Evolutionary conservation across 1,284 basidiomycete genomes (phyloP).

Genomic region (Puccinia novopanici): DNA sequence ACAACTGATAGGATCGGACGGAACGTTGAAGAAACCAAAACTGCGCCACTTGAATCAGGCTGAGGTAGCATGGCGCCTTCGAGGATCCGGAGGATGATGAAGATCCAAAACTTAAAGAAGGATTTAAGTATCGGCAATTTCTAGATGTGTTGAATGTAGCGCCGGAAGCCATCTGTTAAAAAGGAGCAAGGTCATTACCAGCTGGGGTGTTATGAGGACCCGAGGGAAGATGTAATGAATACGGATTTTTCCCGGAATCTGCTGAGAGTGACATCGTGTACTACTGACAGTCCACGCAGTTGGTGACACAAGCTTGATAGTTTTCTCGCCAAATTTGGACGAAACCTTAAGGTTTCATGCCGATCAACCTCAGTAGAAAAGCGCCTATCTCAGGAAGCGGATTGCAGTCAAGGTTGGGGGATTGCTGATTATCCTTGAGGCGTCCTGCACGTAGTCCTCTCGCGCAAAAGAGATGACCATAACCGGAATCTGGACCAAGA

Average conservation of each 20-base stretch:
- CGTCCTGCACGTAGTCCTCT: no score
- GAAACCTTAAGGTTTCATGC: no score
- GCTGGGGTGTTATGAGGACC: background rate
- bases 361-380: no score
- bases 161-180: conserved; percentile 30
- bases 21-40: background rate
- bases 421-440: no score
- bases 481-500: no score
- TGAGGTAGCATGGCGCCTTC: background rate
- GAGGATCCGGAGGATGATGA: background rate
- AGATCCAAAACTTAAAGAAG: conserved; percentile 23
- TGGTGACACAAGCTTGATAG: no score
- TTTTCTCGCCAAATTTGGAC: no score
- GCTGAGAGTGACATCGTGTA: conserved; percentile 15
- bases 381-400: no score
- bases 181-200: background rate
- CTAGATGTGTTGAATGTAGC: background rate
- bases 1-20: conserved; percentile 7
- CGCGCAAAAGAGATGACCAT: no score
- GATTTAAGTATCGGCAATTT: background rate
- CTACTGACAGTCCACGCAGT: conserved; percentile 36
- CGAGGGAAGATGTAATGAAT: background rate
- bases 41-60: background rate
- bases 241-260: conserved; percentile 26
- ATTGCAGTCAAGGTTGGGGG: no score